These are phyloP conservation scores for Termitomyces sp. DNA, from an alignment of 768 basidiomycete genomes.

Conservation along the genomic window DNA sequence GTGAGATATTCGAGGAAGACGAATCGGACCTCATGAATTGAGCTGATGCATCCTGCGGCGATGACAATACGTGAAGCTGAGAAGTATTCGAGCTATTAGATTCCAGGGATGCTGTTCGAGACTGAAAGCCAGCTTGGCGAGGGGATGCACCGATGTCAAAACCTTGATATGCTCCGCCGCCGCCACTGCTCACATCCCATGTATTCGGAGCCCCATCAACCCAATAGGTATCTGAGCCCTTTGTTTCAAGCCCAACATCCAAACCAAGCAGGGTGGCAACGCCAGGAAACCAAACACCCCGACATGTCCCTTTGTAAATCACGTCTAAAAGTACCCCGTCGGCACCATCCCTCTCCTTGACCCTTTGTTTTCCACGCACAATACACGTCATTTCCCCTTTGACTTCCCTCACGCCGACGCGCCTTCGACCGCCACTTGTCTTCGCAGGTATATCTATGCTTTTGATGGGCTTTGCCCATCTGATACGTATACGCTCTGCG, in stretches of 20 bases:
- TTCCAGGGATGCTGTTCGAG: constrained; percentile 47
- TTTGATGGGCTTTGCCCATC: constrained; percentile 69
- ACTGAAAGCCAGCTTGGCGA: constrained; percentile 19
- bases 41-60: constrained; percentile 11
- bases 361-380: constrained; percentile 45
- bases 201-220: constrained; percentile 37
- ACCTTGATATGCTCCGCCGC: constrained; percentile 65
- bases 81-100: constrained; percentile 34
- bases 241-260: constrained; percentile 66
- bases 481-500: constrained; percentile 66
- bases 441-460: constrained; percentile 36
- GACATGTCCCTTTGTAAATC: constrained; percentile 69
- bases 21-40: constrained; percentile 32
- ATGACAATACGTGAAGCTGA: constrained; percentile 15
- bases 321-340: constrained; percentile 61
- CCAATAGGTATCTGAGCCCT: constrained; percentile 68
- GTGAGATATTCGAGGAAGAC: constrained; percentile 48
- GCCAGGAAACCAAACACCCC: constrained; percentile 76
- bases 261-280: constrained; percentile 77
- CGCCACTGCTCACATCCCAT: constrained; percentile 61
- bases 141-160: constrained; percentile 49
- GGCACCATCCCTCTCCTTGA: constrained; percentile 25
- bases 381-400: constrained; percentile 62
- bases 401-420: constrained; percentile 65
- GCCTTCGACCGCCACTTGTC: constrained; percentile 46